A percentile compares a stretch with the other conserved stretches of the same genome.
Conservation (phyloP, 352 stramenopile genomes). For the Globisporangium paddicum region DNA sequence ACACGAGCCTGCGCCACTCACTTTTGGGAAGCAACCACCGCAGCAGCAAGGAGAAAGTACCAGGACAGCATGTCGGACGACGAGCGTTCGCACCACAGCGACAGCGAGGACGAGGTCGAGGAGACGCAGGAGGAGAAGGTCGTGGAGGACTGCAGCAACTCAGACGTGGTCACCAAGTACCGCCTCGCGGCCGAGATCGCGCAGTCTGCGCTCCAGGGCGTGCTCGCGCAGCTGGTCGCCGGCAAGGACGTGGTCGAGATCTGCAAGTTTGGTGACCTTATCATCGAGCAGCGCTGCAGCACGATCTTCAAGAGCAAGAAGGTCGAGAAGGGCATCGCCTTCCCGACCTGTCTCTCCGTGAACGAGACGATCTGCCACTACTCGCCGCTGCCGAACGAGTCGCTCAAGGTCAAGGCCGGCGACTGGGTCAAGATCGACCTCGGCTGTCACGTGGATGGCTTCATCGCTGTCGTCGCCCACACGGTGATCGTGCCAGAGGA, state of each 20-base stretch:
- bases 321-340: constrained; percentile 98
- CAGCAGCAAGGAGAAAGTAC: constrained; percentile 8
- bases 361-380: constrained; percentile 99
- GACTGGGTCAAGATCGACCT: constrained; percentile 95
- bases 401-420: constrained; percentile 61
- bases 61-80: constrained; percentile 34
- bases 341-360: constrained; percentile 98
- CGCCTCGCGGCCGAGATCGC: constrained; percentile 98
- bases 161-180: constrained; percentile 96
- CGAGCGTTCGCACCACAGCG: constrained; percentile 47
- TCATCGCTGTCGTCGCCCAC: constrained; percentile 98
- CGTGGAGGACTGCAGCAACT: constrained; percentile 85
- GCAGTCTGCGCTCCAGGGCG: constrained; percentile 94
- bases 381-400: constrained; percentile 93
- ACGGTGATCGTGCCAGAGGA: constrained; percentile 93
- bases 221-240: constrained; percentile 92
- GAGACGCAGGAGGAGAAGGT: constrained; percentile 48
- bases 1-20: constrained; percentile 4
- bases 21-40: constrained; percentile 11
- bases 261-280: constrained; percentile 89
- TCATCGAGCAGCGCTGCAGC: constrained; percentile 75
- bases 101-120: constrained; percentile 76
- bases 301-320: constrained; percentile 97
- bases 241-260: constrained; percentile 96
- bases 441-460: constrained; percentile 99